Conservation (phyloP, 225 moss, liverwort and hornwort species). For the Antitrichia curtipendula region DNA sequence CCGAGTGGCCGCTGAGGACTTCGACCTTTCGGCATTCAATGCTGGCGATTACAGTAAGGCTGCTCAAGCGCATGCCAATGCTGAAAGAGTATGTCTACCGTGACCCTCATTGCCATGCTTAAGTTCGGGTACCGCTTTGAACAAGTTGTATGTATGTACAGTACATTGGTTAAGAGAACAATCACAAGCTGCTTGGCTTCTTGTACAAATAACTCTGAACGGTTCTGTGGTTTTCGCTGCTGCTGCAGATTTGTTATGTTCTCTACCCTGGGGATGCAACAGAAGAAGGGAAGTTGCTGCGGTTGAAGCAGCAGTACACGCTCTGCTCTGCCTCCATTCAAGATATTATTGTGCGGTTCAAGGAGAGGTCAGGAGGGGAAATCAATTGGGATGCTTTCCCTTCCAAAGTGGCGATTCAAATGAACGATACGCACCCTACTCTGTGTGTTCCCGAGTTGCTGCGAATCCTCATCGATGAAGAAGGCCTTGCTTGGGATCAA, state of each 20-base stretch:
- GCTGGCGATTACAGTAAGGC: slow-evolving; percentile 67
- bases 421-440: slow-evolving; percentile 98
- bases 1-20: slow-evolving; percentile 55
- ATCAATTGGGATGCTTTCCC: slow-evolving; percentile 73
- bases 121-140: background rate
- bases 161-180: background rate
- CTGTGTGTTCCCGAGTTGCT: slow-evolving; percentile 87
- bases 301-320: slow-evolving; percentile 90
- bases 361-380: slow-evolving; percentile 66
- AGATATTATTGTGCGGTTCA: slow-evolving; percentile 83
- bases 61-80: slow-evolving; percentile 48
- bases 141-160: background rate
- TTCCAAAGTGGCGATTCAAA: slow-evolving; percentile 91
- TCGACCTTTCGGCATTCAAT: slow-evolving; percentile 79
- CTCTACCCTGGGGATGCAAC: slow-evolving; percentile 85
- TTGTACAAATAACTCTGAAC: background rate
- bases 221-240: background rate
- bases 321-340: slow-evolving; percentile 97
- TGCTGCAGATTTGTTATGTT: slow-evolving; percentile 83
- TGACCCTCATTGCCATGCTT: background rate
- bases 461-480: slow-evolving; percentile 70
- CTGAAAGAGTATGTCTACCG: slow-evolving; percentile 46
- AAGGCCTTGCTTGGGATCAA: slow-evolving; percentile 82
- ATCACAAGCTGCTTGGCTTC: too few species aligned
- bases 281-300: slow-evolving; percentile 66